phyloP scores from a whole-genome alignment of 768 basidiomycete genomes.

The Rhizopogon sp. region DNA sequence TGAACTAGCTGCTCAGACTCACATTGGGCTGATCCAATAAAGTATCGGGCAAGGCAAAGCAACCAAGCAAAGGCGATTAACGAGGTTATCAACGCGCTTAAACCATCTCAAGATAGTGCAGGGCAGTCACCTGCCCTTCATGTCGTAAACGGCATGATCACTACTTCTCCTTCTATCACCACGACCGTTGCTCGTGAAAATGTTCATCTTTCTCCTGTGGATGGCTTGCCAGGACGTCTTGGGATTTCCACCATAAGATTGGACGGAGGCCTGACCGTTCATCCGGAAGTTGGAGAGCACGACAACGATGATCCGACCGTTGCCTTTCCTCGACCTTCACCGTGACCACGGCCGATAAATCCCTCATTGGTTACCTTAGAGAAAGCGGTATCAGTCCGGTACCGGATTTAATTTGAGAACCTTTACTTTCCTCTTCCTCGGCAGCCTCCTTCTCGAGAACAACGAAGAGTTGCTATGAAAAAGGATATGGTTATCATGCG shows the following conservation, averaged over 20 bases:
- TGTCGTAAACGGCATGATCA: constrained; percentile 76
- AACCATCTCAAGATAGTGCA: constrained; percentile 45
- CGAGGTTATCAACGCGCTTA: constrained; percentile 68
- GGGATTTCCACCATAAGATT: constrained; percentile 59
- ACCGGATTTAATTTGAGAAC: constrained; percentile 87
- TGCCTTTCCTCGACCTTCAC: constrained; percentile 8
- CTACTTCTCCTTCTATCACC: constrained; percentile 66
- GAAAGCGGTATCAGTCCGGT: constrained; percentile 77
- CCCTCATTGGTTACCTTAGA: constrained; percentile 91
- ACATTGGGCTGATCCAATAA: constrained; percentile 85
- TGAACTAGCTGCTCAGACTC: constrained; percentile 53
- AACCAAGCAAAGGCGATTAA: constrained; percentile 72
- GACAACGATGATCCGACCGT: constrained; percentile 39
- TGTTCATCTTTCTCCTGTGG: constrained; percentile 38
- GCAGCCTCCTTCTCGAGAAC: constrained; percentile 80
- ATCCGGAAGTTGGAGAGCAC: constrained; percentile 62
- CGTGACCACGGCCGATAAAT: constrained; percentile 46
- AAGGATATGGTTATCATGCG: constrained; percentile 75
- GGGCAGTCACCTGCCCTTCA: constrained; percentile 51
- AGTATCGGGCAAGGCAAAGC: constrained; percentile 61
- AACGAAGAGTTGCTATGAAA: constrained; percentile 83
- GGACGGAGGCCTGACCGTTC: constrained; percentile 55
- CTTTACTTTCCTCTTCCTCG: constrained; percentile 83
- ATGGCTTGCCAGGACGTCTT: constrained; percentile 49
- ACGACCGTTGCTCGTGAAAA: constrained; percentile 77